Evolutionary conservation across 768 basidiomycete genomes (phyloP).

Genomic region (Lenzites betulinus): DNA sequence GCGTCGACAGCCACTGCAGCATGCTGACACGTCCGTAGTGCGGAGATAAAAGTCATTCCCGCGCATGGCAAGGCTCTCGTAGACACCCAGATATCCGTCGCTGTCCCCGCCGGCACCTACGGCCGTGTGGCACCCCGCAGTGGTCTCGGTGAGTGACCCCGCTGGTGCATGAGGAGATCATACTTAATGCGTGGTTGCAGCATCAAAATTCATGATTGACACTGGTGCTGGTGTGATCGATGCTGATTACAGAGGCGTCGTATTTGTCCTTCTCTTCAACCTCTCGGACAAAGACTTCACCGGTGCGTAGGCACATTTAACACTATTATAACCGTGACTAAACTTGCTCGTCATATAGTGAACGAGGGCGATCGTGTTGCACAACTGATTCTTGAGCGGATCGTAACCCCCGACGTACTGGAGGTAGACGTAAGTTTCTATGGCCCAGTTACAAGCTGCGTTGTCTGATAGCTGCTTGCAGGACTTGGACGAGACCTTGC

Average conservation of each 20-base stretch:
- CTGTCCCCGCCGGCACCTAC: conserved; percentile 91
- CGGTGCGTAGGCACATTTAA: conserved; percentile 44
- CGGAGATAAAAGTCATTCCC: conserved; percentile 81
- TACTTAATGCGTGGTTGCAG: conserved; percentile 41
- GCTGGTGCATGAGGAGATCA: not conserved
- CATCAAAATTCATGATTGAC: conserved; percentile 96
- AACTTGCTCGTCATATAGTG: conserved; percentile 49
- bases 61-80: conserved; percentile 90
- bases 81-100: conserved; percentile 90
- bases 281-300: conserved; percentile 87
- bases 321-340: not conserved
- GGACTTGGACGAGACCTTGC: conserved; percentile 83
- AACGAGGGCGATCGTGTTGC: conserved; percentile 94
- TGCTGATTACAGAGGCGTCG: conserved; percentile 90
- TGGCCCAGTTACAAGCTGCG: not conserved
- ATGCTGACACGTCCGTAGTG: conserved; percentile 46
- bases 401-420: conserved; percentile 79
- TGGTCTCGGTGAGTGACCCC: conserved; percentile 73
- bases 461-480: conserved; percentile 33
- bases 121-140: conserved; percentile 96
- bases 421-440: conserved; percentile 75
- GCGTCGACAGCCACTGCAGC: not conserved
- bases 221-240: conserved; percentile 98
- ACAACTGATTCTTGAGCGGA: conserved; percentile 90
- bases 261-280: conserved; percentile 94